These are phyloP conservation scores for Arthrobotrys musiformis DNA, from an alignment of 2,329 filamentous ascomycete genomes.

Conservation along the genomic window DNA sequence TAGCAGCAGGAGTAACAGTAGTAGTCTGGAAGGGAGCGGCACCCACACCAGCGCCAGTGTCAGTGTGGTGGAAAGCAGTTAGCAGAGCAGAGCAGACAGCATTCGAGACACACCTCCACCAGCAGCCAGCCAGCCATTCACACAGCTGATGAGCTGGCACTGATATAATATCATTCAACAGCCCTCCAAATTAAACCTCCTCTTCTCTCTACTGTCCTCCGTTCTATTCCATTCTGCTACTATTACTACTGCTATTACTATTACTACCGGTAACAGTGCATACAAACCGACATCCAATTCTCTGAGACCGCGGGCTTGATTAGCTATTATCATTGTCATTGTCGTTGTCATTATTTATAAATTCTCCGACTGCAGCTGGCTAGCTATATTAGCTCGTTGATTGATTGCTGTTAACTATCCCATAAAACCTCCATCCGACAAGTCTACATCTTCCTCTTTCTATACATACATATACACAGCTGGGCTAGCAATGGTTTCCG, in stretches of 20 bases:
- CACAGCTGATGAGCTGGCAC: slow-evolving; percentile 54
- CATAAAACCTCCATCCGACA: too few relatives aligned
- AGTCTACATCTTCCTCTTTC: too few relatives aligned
- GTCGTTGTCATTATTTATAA: too few relatives aligned
- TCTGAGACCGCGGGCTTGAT: too few relatives aligned
- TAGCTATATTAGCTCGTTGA: too few relatives aligned
- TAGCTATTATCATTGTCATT: too few relatives aligned
- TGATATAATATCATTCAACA: slow-evolving; percentile 45
- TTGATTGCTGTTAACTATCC: too few relatives aligned
- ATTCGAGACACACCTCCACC: slow-evolving; percentile 49
- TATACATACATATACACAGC: too few relatives aligned
- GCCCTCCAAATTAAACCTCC: not conserved
- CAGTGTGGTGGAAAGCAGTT: not conserved
- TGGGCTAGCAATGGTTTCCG: slow-evolving; percentile 36
- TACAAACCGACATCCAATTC: too few relatives aligned
- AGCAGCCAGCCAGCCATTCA: too few relatives aligned
- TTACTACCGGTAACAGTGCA: not conserved
- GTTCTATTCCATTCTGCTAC: not conserved
- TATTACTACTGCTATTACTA: not conserved
- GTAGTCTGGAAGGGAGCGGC: not conserved
- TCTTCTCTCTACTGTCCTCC: slow-evolving; percentile 5
- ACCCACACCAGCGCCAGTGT: slow-evolving; percentile 26
- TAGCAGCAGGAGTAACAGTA: not conserved
- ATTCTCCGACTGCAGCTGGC: not conserved
- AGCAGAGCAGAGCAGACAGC: slow-evolving; percentile 36